Percentiles rank a stretch among this genome's conserved stretches.
phyloP scores from a whole-genome alignment of 2,329 filamentous ascomycete genomes.

The Cercospora zeae-maydis region DNA sequence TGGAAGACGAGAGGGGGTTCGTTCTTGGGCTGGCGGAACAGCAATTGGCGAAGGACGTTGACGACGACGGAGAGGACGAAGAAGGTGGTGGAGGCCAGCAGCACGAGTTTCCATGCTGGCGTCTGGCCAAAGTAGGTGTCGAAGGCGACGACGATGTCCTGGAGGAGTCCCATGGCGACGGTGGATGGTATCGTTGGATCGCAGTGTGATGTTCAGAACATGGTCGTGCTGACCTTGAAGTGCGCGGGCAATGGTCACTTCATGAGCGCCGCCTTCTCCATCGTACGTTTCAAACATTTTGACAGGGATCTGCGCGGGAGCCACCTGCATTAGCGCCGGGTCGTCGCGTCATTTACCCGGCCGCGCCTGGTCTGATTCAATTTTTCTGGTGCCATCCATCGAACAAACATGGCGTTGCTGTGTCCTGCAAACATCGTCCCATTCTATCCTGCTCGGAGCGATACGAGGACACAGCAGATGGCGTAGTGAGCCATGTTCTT shows the following conservation, averaged over 20 bases:
- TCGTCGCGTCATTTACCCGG: not conserved
- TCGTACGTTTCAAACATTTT: conserved; percentile 5
- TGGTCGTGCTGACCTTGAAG: not conserved
- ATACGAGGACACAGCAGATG: not conserved
- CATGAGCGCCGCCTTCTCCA: not conserved
- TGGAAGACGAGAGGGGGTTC: conserved; percentile 62
- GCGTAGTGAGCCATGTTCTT: no score
- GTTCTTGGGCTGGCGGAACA: conserved; percentile 64
- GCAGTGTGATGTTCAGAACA: not conserved
- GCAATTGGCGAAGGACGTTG: conserved; percentile 75
- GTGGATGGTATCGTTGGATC: not conserved
- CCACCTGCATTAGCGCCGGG: conserved; percentile 10
- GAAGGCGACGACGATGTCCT: conserved; percentile 22
- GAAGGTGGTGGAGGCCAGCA: conserved; percentile 47
- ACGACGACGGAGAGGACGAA: conserved; percentile 59
- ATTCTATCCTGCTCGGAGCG: not conserved
- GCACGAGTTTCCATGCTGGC: conserved; percentile 43
- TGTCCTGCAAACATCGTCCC: not conserved
- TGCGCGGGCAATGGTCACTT: not conserved
- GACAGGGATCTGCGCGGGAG: conserved; percentile 3
- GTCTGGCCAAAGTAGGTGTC: conserved; percentile 23
- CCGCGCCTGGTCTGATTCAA: not conserved
- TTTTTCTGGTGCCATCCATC: not conserved
- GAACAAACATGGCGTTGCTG: not conserved
- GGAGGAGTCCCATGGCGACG: conserved; percentile 30